Evolutionary conservation across 257 asterid species (phyloP), one percentile per base, ranked within the genome.

Genomic region (Nicotiana knightiana): DNA sequence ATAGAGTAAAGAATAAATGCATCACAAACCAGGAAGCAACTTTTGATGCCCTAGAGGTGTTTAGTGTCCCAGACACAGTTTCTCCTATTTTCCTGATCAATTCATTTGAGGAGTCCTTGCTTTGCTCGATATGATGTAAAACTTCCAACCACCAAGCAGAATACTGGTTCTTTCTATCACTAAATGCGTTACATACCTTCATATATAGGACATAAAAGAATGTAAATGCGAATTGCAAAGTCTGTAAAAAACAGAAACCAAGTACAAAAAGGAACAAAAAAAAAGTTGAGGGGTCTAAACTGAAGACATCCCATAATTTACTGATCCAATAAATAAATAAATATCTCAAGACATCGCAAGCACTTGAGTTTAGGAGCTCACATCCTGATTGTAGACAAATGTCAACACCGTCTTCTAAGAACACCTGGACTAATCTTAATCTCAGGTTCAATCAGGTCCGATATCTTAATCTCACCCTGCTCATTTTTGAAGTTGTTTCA

Each of bases 61-160:
- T 88, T 86, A 88, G 83, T 76, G 87, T 89, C 81, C 93, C 93
- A 77, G 97, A 90, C 61, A 94, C 90, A 78, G 97, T 88, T 82
- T 93, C 99, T 86, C 90, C 92, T 79, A 94, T 93, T 85, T 96
- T 96, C 79, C 90, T 86, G 70, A 91, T 91, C 82, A 96, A 87
- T 54, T 86, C 88, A 73, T 48, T 80, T n/a, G 95, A 91, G 63
- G 81, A 89, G 83, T 93, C 98, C 81, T 86, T 86, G 83, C 91
- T 87, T 92, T 93, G 95, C 86, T 93, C 97, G 48, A 91, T 86
- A 83, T 90, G 91, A 86, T 94, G 88, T 83, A 96, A 89, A 83
- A 97, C 95, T 83, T 96, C 97, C 84, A 96, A 79, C 97, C 99
- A 96, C 99, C 99, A 96, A 83, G 93, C 82, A 21, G 84, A 70